Percentiles rank a stretch among this genome's conserved stretches.
These are phyloP conservation scores for Suillus lakei DNA, from an alignment of 768 basidiomycete genomes.

Conservation along the genomic window DNA sequence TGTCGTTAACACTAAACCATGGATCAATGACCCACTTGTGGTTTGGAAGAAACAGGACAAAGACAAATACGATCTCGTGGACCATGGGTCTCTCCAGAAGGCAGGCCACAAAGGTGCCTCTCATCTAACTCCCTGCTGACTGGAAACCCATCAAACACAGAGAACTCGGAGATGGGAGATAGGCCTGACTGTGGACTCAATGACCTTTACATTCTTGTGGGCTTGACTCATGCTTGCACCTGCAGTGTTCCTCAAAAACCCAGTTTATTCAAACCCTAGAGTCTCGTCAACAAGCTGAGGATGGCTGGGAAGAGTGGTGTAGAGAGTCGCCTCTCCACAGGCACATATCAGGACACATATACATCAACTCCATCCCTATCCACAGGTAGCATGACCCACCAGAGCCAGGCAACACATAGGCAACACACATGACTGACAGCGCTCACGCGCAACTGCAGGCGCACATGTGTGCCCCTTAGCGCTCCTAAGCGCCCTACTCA, in stretches of 20 bases:
- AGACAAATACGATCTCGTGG: slow-evolving; percentile 56
- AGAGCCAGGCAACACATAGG: too few species aligned
- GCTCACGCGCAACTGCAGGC: too few species aligned
- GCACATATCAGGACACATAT: too few species aligned
- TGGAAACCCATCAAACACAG: slow-evolving; percentile 64
- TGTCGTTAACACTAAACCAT: slow-evolving; percentile 62
- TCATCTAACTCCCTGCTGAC: slow-evolving; percentile 42
- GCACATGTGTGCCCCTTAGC: too few species aligned
- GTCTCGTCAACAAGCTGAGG: slow-evolving; percentile 66
- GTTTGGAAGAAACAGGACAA: slow-evolving; percentile 65
- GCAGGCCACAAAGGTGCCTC: slow-evolving; percentile 68
- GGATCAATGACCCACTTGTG: slow-evolving; percentile 66
- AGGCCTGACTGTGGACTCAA: slow-evolving; percentile 72
- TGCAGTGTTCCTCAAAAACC: slow-evolving; percentile 72
- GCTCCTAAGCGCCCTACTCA: too few species aligned
- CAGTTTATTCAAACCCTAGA: slow-evolving; percentile 67
- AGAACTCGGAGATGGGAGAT: slow-evolving; percentile 55
- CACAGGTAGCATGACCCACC: too few species aligned
- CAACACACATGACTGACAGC: too few species aligned
- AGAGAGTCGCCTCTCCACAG: too few species aligned
- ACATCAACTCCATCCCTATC: too few species aligned
- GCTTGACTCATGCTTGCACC: slow-evolving; percentile 70
- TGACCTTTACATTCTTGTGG: slow-evolving; percentile 77
- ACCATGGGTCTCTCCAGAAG: slow-evolving; percentile 56
- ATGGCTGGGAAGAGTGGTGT: slow-evolving; percentile 77